Evolutionary conservation across 1,284 basidiomycete species (phyloP), one percentile per base, ranked within the genome.

Genomic region (Ceratobasidium sp.): DNA sequence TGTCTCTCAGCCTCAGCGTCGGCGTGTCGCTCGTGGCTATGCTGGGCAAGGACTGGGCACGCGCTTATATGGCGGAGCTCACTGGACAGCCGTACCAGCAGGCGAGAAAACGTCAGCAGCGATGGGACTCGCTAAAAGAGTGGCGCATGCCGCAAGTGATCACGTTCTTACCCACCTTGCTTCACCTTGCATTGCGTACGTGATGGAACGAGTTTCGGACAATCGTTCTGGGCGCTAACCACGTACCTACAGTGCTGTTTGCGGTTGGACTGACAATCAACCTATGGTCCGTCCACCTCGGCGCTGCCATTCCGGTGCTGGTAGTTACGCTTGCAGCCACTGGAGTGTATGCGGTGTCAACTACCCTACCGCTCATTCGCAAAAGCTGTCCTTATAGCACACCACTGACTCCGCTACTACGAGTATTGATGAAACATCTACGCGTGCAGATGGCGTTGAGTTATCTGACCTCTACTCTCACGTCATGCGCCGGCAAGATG

Each of bases 41-140:
- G 67, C 67, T 69, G 20, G 67, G 33, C 33, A 69, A 69, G 53
- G 49, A 58, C 53, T 69, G 67, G 67, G 53, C 49, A 33, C 51
- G 54, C 33, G 53, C 33, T 35, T 69, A 47, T 37, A 42, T 69
- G 67, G 53, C 67, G 23, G 67, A 51, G 17, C 49, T 51, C 20
- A 51, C 51, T 13, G 67, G 67, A 10, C 51, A 56, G n/a, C 67
- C 67, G 13, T 51, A 69, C 58, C 33, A 56, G n/a, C 67, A 69
- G 42, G 67, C 67, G 10, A 31, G 67, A 17, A 53, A n/a, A 17
- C 49, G 67, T 33, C 67, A 69, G 53, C 53, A n/a, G 35, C 49
- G 67, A 3, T 35, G 31, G 31, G 58, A 60, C 13, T 6, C 15
- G 17, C 33, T 60, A 20, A 11, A 60, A 20, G 17, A 37, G 58